Evolutionary conservation across 495 filamentous ascomycete species (phyloP), one percentile per base, ranked within the genome.

Genomic region (Xylaria palmicola): DNA sequence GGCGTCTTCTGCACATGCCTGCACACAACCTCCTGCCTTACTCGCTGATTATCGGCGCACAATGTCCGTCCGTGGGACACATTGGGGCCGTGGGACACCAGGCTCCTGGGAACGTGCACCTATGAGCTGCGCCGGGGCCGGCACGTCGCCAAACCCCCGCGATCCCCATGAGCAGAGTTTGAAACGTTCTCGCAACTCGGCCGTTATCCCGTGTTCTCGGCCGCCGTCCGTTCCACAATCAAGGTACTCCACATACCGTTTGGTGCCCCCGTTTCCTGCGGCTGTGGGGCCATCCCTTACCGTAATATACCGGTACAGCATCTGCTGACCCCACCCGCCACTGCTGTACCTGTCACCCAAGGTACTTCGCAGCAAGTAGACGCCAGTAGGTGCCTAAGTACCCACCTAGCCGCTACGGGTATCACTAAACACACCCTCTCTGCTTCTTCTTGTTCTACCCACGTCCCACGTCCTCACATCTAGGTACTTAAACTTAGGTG

Each of bases 191-290:
- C 13, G 2, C 43, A 41, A 40, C 51, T 54, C 36, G 36, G 51
- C 51, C 51, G 51, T 24, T 29, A 22, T 54, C 41, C 36, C 24
- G 27, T 44, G n/a, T 44, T 32, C 56, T 59, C 47, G 45, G 34
- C 36, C 32, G 34, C 27, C 17, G 37, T 34, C n/a, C 22, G 56
- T 59, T 41, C 22, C 56, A 50, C 56, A 36, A 24, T 15, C 37
- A 6, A 34, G 32, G 32, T 34, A 29, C 44, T 37, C 57, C 36
- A 32, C 55, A 24, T 37, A 51, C 48, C 48, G 57, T 52, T 52
- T 49, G 39, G 19, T n/a, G n/a, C 9, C 52, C 57, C 48, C 45
- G 22, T 43, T 60, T 60, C 37, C 47, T 36, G 27, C 39, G 6
- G 47, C 17, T 37, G 47, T 60, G 37, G 44, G 44, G 6, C 20